Conservation (phyloP, 2,329 filamentous ascomycete species). For the Trichoderma hamatum region DNA sequence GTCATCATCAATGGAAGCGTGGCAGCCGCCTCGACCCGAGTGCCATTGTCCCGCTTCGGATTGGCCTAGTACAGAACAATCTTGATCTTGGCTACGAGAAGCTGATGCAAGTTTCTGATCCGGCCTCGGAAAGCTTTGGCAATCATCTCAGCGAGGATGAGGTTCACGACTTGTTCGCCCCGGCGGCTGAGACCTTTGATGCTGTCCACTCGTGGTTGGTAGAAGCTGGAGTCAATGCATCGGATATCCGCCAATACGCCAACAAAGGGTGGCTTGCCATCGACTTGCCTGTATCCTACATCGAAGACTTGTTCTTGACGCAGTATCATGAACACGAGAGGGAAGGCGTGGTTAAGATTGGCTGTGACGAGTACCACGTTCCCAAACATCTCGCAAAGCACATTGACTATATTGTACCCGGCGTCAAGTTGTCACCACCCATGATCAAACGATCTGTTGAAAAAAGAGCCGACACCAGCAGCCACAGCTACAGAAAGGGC, state of each 20-base stretch:
- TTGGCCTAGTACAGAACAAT: constrained; percentile 50
- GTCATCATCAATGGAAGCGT: constrained; percentile 22
- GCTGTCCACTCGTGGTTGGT: constrained; percentile 57
- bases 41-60: constrained; percentile 39
- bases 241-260: constrained; percentile 52
- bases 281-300: constrained; percentile 26
- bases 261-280: constrained; percentile 48
- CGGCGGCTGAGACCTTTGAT: constrained; percentile 47
- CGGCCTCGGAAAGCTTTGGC: constrained; percentile 48
- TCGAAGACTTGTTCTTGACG: constrained; percentile 24
- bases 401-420: constrained; percentile 55
- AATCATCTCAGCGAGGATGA: constrained; percentile 50
- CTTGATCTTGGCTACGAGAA: constrained; percentile 48
- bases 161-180: constrained; percentile 48
- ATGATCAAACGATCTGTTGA: constrained; percentile 25
- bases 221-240: constrained; percentile 51
- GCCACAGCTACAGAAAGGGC: constrained; percentile 3
- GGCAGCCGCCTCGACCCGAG: constrained; percentile 22
- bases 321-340: constrained; percentile 29
- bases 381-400: constrained; percentile 44
- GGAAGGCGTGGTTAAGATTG: constrained; percentile 25
- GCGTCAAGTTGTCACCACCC: constrained; percentile 44
- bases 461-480: background rate
- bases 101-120: constrained; percentile 48
- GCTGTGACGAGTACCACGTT: constrained; percentile 46